A percentile compares a stretch with the other conserved stretches of the same genome.
phyloP scores from a whole-genome alignment of 73 alveolate genomes.

The Paramecium octaurelia region DNA sequence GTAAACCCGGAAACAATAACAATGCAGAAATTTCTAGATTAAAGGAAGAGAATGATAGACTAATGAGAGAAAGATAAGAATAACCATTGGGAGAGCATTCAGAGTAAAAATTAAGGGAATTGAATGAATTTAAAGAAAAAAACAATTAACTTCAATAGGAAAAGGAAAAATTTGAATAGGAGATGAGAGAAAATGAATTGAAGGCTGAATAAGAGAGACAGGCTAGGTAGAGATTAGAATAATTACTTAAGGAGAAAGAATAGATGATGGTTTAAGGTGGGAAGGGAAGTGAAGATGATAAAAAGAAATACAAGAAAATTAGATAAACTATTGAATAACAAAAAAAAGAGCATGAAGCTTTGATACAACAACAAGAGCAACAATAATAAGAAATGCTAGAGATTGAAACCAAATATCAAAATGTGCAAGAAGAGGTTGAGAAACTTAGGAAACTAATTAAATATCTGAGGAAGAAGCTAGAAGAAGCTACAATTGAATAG shows the following conservation, averaged over 20 bases:
- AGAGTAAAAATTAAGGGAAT: neutral
- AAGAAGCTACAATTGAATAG: constrained; percentile 50
- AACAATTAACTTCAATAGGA: neutral
- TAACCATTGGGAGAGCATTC: neutral
- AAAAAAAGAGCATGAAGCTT: constrained; percentile 68
- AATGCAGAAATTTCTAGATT: neutral
- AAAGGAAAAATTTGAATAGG: neutral
- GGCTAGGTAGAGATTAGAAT: constrained; percentile 63
- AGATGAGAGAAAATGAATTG: neutral
- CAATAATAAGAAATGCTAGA: constrained; percentile 63
- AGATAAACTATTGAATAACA: constrained; percentile 65
- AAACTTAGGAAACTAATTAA: constrained; percentile 21
- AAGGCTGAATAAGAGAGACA: neutral
- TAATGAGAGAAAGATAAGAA: neutral
- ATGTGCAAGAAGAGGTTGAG: constrained; percentile 59
- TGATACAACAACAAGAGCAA: constrained; percentile 65
- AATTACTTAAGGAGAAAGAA: constrained; percentile 68
- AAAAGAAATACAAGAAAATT: constrained; percentile 67
- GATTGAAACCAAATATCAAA: constrained; percentile 55
- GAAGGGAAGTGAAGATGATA: constrained; percentile 72
- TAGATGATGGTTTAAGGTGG: constrained; percentile 72
- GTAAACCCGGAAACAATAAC: neutral
- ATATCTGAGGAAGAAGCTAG: neutral
- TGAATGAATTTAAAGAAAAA: constrained; percentile 1
- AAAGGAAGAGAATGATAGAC: constrained; percentile 32